These are phyloP conservation scores for Apophysomyces sp. DNA, from an alignment of 371 early-diverging fungal species.

Conservation along the genomic window DNA sequence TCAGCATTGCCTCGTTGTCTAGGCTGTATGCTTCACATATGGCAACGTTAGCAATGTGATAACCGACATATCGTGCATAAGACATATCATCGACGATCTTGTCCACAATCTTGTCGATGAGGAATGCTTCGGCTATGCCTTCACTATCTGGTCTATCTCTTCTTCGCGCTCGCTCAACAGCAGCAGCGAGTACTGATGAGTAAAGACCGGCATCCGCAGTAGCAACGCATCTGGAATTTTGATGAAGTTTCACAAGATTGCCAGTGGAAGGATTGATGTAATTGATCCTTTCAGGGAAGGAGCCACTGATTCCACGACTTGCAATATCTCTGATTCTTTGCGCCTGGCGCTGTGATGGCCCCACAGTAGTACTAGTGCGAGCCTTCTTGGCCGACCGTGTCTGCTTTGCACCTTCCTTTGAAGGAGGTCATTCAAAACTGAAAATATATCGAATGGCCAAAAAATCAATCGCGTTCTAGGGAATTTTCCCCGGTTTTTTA, in stretches of 20 bases:
- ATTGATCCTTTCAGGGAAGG: not conserved
- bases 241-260: not conserved
- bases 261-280: not conserved
- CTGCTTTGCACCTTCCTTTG: not conserved
- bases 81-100: too few species aligned
- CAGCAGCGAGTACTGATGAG: slow-evolving; percentile 1
- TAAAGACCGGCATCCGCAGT: slow-evolving; percentile 4
- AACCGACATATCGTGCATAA: not conserved
- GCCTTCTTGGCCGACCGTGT: not conserved
- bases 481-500: too few species aligned
- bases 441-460: too few species aligned
- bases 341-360: not conserved
- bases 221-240: not conserved
- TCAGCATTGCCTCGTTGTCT: not conserved
- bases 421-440: too few species aligned
- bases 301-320: not conserved
- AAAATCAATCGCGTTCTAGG: too few species aligned
- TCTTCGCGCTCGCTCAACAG: not conserved
- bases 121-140: not conserved
- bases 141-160: not conserved
- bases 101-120: too few species aligned
- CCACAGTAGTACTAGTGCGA: not conserved
- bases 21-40: not conserved
- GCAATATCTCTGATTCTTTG: not conserved
- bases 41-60: not conserved